phyloP scores from a whole-genome alignment of 768 basidiomycete species.

The Chalciporus chontae region DNA sequence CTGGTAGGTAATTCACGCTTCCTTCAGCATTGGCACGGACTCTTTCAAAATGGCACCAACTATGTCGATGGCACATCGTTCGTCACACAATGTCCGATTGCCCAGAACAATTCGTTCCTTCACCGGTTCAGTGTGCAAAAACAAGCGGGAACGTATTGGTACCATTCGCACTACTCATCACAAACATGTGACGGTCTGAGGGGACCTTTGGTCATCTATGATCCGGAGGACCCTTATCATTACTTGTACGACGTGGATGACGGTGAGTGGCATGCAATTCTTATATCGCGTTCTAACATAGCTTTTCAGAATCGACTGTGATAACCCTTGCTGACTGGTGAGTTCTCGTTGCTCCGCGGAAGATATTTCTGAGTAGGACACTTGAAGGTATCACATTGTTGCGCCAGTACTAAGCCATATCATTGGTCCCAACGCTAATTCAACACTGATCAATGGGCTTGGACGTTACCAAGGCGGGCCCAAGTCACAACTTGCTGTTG shows the following conservation, averaged over 20 bases:
- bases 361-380: background rate
- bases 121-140: constrained; percentile 16
- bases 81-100: constrained; percentile 35
- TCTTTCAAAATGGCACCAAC: constrained; percentile 43
- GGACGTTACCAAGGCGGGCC: constrained; percentile 35
- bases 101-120: constrained; percentile 21
- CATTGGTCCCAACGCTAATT: constrained; percentile 11
- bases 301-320: constrained; percentile 19
- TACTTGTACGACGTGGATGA: constrained; percentile 44
- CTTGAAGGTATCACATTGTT: constrained; percentile 16
- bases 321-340: constrained; percentile 28
- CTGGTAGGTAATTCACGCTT: background rate
- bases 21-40: constrained; percentile 53
- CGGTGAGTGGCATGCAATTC: constrained; percentile 21
- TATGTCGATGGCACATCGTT: constrained; percentile 43
- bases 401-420: constrained; percentile 20
- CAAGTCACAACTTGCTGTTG: constrained; percentile 33
- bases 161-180: constrained; percentile 38
- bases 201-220: constrained; percentile 41
- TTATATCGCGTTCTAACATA: background rate
- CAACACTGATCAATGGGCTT: constrained; percentile 32
- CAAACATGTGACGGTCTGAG: constrained; percentile 38
- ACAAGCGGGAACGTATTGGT: constrained; percentile 33
- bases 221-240: constrained; percentile 37
- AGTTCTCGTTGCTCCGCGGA: background rate